These are phyloP conservation scores for Ajuga chamaepitys DNA, from an alignment of 257 asterid genomes.

Conservation along the genomic window DNA sequence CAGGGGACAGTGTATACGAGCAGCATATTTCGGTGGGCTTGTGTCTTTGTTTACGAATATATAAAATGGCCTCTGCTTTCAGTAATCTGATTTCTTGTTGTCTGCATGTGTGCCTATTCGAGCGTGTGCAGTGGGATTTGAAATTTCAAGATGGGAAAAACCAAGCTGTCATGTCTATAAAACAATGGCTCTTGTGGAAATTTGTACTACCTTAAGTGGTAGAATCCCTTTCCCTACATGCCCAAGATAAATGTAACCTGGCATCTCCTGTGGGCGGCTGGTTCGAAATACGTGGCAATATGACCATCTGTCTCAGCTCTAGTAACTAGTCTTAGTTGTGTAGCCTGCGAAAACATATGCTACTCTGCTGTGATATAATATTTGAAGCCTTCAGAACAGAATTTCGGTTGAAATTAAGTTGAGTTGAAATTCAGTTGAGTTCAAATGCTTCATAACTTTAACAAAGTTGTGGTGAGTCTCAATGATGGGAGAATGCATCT, in stretches of 20 bases:
- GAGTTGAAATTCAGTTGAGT: neutral
- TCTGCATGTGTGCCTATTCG: neutral
- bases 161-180: neutral
- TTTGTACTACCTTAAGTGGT: neutral
- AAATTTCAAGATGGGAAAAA: neutral
- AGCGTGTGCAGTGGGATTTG: neutral
- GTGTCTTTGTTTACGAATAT: neutral
- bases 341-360: neutral
- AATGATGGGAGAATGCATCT: neutral
- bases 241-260: neutral
- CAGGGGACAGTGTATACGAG: neutral
- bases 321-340: neutral
- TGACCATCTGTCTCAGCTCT: neutral
- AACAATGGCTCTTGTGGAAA: neutral
- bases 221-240: neutral
- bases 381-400: neutral
- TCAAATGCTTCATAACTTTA: neutral
- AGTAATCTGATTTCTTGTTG: neutral
- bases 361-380: neutral
- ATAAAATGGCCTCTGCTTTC: neutral
- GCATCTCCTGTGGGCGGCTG: neutral
- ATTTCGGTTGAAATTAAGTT: too few relatives aligned
- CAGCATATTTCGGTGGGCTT: neutral
- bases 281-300: neutral
- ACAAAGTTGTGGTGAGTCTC: neutral